phyloP scores from a whole-genome alignment of 495 filamentous ascomycete genomes.

The Hypoxylon subgilvum region DNA sequence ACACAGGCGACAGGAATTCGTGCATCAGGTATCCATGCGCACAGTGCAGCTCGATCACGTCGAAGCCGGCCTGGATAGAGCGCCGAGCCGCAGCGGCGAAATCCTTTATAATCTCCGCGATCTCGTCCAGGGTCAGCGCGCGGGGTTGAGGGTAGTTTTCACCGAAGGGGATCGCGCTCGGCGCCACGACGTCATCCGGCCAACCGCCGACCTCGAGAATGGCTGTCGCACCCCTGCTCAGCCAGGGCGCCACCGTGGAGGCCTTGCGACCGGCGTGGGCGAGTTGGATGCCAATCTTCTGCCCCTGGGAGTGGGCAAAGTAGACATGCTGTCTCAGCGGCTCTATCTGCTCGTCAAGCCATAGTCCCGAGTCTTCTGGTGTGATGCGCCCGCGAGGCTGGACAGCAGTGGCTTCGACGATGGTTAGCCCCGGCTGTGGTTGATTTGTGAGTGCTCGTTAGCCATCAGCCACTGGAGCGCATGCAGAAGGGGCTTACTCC shows the following conservation, averaged over 20 bases:
- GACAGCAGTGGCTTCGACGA: constrained; percentile 76
- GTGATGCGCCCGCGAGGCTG: constrained; percentile 74
- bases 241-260: constrained; percentile 55
- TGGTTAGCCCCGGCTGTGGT: constrained; percentile 60
- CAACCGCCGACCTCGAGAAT: constrained; percentile 63
- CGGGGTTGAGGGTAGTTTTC: constrained; percentile 48
- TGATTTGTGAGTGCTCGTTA: background rate
- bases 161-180: constrained; percentile 50
- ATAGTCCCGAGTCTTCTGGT: constrained; percentile 73
- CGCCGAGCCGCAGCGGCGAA: constrained; percentile 61
- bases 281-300: constrained; percentile 76
- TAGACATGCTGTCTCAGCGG: constrained; percentile 64
- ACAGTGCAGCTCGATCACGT: constrained; percentile 62
- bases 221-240: constrained; percentile 32
- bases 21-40: constrained; percentile 66
- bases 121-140: constrained; percentile 60
- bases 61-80: constrained; percentile 59
- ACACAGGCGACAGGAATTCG: constrained; percentile 63
- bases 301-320: constrained; percentile 71
- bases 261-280: constrained; percentile 80
- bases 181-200: constrained; percentile 68
- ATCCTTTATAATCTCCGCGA: constrained; percentile 52
- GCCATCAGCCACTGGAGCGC: background rate
- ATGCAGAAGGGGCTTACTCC: constrained; percentile 49
- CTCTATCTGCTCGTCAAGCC: constrained; percentile 73